Evolutionary conservation across 78 protist genomes (phyloP).

Genomic region (Speleostelium caveatum): DNA sequence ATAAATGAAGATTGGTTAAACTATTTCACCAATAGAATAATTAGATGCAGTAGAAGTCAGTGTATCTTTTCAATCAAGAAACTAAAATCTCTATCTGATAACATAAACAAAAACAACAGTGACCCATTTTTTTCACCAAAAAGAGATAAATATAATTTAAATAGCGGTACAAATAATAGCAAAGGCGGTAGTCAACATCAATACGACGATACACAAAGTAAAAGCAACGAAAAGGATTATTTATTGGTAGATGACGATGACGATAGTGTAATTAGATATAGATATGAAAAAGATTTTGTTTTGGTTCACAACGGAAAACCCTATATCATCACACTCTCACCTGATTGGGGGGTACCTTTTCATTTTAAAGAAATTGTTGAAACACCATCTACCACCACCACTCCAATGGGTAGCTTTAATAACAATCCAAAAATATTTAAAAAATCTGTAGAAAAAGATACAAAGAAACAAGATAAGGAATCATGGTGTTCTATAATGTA

Average conservation of each 20-base stretch:
- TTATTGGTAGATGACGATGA: slow-evolving; percentile 22
- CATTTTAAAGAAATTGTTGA: slow-evolving; percentile 33
- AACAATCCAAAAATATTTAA: background rate
- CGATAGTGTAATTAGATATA: slow-evolving; percentile 20
- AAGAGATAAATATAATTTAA: background rate
- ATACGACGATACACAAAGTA: background rate
- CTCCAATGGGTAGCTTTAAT: background rate
- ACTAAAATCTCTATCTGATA: background rate
- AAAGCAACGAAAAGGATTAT: background rate
- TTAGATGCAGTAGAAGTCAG: background rate
- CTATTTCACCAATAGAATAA: slow-evolving; percentile 42
- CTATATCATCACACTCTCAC: slow-evolving; percentile 37
- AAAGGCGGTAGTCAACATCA: no score
- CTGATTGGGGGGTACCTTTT: slow-evolving; percentile 71
- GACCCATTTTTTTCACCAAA: background rate
- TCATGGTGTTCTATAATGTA: background rate
- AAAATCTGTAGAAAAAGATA: background rate
- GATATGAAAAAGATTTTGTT: slow-evolving; percentile 75
- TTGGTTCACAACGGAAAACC: slow-evolving; percentile 37
- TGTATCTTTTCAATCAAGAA: slow-evolving; percentile 29
- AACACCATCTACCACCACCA: background rate
- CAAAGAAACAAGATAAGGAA: background rate
- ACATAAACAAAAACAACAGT: background rate
- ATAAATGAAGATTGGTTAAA: slow-evolving; percentile 31
- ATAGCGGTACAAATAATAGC: no score